Evolutionary conservation across 495 filamentous ascomycete genomes (phyloP).

Genomic region (Talaromyces thailandensis): DNA sequence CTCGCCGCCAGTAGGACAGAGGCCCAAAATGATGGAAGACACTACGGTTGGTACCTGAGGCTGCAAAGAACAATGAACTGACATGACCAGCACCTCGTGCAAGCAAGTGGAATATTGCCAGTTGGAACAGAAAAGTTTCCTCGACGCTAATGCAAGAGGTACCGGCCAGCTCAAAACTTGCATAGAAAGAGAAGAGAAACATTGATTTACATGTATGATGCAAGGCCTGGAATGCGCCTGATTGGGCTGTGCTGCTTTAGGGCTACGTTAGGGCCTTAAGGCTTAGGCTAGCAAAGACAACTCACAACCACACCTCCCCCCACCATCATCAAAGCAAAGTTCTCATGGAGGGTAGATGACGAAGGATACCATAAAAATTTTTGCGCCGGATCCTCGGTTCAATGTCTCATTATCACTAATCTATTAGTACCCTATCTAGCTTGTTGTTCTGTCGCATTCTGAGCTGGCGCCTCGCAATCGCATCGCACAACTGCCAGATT

Average conservation of each 20-base stretch:
- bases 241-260: neutral
- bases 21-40: neutral
- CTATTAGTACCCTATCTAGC: neutral
- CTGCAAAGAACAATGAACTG: neutral
- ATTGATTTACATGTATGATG: neutral
- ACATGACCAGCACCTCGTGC: neutral
- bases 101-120: neutral
- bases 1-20: neutral
- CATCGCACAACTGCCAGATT: neutral
- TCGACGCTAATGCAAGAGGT: neutral
- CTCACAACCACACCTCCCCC: slow-evolving; percentile 3
- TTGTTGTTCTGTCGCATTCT: neutral
- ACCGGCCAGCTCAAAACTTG: neutral
- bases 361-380: neutral
- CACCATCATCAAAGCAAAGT: neutral
- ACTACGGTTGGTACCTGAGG: neutral
- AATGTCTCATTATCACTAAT: neutral
- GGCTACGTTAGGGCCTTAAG: neutral
- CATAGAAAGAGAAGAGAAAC: neutral
- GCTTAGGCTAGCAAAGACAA: neutral
- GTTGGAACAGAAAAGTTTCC: neutral
- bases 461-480: neutral
- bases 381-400: neutral
- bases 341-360: neutral
- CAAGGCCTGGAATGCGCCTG: neutral